Base-by-base conservation (phyloP, 2,329 filamentous ascomycete species). In the Dryadomyces quercivorus region DNA sequence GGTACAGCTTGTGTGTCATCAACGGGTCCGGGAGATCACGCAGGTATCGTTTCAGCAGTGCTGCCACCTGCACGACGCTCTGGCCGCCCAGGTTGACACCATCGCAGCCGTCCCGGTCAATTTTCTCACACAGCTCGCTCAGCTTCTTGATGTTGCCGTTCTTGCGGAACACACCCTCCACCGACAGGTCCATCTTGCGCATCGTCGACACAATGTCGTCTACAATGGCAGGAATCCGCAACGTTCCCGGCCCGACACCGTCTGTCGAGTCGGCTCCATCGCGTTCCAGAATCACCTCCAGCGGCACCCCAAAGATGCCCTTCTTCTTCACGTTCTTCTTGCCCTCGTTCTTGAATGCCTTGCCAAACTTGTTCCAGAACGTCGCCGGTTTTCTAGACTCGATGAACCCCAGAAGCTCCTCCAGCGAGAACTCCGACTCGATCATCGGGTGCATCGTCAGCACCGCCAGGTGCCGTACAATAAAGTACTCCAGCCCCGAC, bases 121-220 rank as follows among this genome's bases (percentile, higher is more conserved):
- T 90, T 62, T 84, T 76, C 55, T 94, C 88, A 43, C 89, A 85
- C 7, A 94, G 75, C 58, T 95, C 91, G 61, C 87, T 88, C 47
- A 96, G 76, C 61, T 91, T 88, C 68, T 93, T 92, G 72, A 98
- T 96, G 69, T 97, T 98, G 62, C 93, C 93, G 64, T 97, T 98
- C 77, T 98, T 98, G 62, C 93, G 84, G 80, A 98, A 98, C 21
- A 98, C 91, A 63, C 93, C 93, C 69, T 98, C 93, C 1, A 98
- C 89, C 1, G 92, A 97, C 73, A 98, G 90, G 68, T 98, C 93
- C 89, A 98, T 97, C 69, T 92, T 93, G 62, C 91, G 84, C 88
- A 98, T 95, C 13, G 91, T 90, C 4, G 88, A 86, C 42, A 98
- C 85, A 50, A 92, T 84, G 66, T 96, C 92, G 64, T 97, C 92